Evolutionary conservation across 2,329 filamentous ascomycete genomes (phyloP).

Genomic region (Aspergillus clavatus): DNA sequence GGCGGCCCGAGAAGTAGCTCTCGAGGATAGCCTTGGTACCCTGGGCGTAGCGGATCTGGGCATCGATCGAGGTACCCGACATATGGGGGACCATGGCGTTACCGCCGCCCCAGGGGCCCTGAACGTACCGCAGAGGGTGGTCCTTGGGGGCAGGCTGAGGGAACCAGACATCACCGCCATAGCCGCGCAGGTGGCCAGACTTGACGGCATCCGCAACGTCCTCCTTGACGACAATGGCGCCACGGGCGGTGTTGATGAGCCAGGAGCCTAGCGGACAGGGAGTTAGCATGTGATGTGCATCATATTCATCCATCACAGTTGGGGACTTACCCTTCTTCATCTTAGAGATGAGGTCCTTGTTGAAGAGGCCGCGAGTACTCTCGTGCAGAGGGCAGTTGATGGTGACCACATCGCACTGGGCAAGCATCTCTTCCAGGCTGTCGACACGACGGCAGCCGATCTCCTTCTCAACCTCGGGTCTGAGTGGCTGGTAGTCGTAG

Average conservation of each 20-base stretch:
- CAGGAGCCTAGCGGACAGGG: conserved; percentile 62
- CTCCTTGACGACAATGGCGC: conserved; percentile 98
- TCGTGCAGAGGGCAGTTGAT: conserved; percentile 99
- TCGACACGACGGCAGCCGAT: conserved; percentile 91
- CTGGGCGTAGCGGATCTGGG: conserved; percentile 84
- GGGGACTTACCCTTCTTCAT: conserved; percentile 83
- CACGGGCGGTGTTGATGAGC: conserved; percentile 98
- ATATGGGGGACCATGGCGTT: conserved; percentile 99
- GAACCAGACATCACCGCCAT: conserved; percentile 67
- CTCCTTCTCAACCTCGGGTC: conserved; percentile 81
- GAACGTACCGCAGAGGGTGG: conserved; percentile 85
- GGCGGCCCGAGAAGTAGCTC: conserved; percentile 80
- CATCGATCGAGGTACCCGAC: conserved; percentile 97
- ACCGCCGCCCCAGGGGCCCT: conserved; percentile 92
- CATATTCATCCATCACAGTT: conserved; percentile 1
- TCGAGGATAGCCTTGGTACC: conserved; percentile 86
- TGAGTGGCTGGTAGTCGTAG: conserved; percentile 97
- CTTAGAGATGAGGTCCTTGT: conserved; percentile 97
- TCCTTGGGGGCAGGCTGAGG: conserved; percentile 92
- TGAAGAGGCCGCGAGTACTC: conserved; percentile 93
- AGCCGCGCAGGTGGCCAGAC: conserved; percentile 64
- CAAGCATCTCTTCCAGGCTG: conserved; percentile 84
- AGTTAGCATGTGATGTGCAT: conserved; percentile 6
- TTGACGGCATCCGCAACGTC: conserved; percentile 93
- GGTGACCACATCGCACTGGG: conserved; percentile 93